Conservation (phyloP, 345 rosid genomes). For the Rhodamnia rubescens region DNA sequence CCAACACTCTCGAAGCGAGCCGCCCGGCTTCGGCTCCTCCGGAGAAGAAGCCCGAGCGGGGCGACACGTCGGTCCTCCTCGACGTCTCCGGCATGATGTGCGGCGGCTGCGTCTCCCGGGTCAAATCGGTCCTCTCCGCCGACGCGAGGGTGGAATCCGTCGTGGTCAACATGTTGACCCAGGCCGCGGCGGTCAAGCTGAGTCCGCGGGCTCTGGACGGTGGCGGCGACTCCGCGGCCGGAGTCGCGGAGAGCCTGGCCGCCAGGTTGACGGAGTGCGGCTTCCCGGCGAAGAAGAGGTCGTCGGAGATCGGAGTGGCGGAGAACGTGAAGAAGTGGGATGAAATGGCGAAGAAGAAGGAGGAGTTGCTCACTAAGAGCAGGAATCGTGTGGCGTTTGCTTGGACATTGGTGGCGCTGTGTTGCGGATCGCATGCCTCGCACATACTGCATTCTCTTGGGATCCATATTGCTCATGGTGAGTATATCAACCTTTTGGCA, state of each 20-base stretch:
- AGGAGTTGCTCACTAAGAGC: conserved; percentile 60
- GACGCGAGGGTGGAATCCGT: conserved; percentile 79
- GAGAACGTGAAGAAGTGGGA: conserved; percentile 80
- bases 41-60: conserved; percentile 5
- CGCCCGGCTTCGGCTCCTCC: conserved; percentile 12
- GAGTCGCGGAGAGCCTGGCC: conserved; percentile 53
- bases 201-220: conserved; percentile 20
- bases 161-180: conserved; percentile 83
- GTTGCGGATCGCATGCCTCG: conserved; percentile 89
- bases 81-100: conserved; percentile 92
- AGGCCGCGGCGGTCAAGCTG: conserved; percentile 72
- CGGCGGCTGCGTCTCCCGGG: conserved; percentile 85
- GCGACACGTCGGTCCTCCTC: conserved; percentile 39
- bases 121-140: conserved; percentile 55
- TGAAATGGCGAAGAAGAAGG: conserved; percentile 66
- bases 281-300: conserved; percentile 70
- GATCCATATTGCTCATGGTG: conserved; percentile 81
- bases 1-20: conserved; percentile 42
- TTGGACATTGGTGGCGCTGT: conserved; percentile 90
- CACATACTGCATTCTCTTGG: conserved; percentile 84
- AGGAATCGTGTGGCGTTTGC: conserved; percentile 84
- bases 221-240: conserved; percentile 16
- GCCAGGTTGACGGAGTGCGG: conserved; percentile 71
- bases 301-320: conserved; percentile 33
- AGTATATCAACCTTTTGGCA: neutral